Evolutionary conservation across 2,329 filamentous ascomycete species (phyloP).

Genomic region (Xenoacremonium recifei): DNA sequence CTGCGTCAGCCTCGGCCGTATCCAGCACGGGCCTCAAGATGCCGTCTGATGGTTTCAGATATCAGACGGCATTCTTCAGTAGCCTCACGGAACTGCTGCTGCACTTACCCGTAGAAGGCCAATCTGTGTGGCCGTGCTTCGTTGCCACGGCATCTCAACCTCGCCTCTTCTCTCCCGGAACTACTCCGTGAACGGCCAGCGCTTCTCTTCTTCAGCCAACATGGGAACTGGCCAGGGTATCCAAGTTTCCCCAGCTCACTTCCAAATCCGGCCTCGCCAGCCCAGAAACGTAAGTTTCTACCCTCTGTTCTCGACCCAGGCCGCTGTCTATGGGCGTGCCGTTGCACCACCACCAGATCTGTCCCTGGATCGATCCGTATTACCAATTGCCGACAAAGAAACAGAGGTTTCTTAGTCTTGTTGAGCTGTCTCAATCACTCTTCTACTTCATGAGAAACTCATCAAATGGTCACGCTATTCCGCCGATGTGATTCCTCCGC

Average conservation of each 20-base stretch:
- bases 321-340: slow-evolving; percentile 6
- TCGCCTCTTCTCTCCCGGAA: no score
- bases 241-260: background rate
- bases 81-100: no score
- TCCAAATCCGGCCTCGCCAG: background rate
- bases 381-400: slow-evolving; percentile 2
- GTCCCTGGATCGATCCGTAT: slow-evolving; percentile 4
- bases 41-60: background rate
- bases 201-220: background rate
- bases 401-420: slow-evolving; percentile 2
- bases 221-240: slow-evolving; percentile 1
- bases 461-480: no score
- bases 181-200: no score
- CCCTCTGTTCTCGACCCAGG: background rate
- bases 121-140: no score
- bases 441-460: no score
- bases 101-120: no score
- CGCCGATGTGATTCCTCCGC: no score
- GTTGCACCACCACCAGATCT: slow-evolving; percentile 12
- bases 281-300: slow-evolving; percentile 13
- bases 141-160: no score
- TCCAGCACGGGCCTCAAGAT: background rate
- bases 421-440: no score
- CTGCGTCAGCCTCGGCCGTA: background rate
- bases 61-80: background rate